phyloP scores from a whole-genome alignment of 192 early-diverging fungal species.

The Spizellomyces punctatus region DNA sequence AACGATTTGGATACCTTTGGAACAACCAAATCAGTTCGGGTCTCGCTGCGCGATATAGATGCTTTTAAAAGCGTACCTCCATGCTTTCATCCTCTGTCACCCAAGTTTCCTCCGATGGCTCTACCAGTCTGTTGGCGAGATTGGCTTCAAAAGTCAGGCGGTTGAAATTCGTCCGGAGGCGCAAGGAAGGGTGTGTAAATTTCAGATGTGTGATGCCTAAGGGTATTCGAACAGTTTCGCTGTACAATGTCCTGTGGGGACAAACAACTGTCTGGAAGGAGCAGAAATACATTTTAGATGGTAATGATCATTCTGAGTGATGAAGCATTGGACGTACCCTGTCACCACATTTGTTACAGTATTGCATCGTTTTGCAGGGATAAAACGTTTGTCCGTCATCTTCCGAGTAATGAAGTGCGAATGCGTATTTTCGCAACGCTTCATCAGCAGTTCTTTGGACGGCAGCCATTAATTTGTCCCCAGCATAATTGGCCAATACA shows the following conservation, averaged over 20 bases:
- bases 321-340: constrained; percentile 26
- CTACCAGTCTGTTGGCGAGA: constrained; percentile 4
- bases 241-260: constrained; percentile 39
- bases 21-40: background rate
- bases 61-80: background rate
- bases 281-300: background rate
- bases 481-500: constrained; percentile 22
- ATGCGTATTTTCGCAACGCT: constrained; percentile 37
- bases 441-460: constrained; percentile 39
- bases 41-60: no score
- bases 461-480: constrained; percentile 22
- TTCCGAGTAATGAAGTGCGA: constrained; percentile 39
- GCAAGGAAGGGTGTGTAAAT: constrained; percentile 41
- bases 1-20: constrained; percentile 34
- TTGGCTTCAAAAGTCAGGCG: constrained; percentile 18
- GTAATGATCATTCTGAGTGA: background rate
- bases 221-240: constrained; percentile 26
- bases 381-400: constrained; percentile 40
- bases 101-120: constrained; percentile 24
- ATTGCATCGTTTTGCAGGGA: constrained; percentile 25
- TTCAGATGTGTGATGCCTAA: constrained; percentile 36
- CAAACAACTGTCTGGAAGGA: constrained; percentile 43
- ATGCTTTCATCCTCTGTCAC: constrained; percentile 39
- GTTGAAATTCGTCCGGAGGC: constrained; percentile 37
- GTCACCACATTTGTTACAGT: constrained; percentile 53